Evolutionary conservation across 2,329 filamentous ascomycete genomes (phyloP).

Genomic region (Cercospora brassicicola): DNA sequence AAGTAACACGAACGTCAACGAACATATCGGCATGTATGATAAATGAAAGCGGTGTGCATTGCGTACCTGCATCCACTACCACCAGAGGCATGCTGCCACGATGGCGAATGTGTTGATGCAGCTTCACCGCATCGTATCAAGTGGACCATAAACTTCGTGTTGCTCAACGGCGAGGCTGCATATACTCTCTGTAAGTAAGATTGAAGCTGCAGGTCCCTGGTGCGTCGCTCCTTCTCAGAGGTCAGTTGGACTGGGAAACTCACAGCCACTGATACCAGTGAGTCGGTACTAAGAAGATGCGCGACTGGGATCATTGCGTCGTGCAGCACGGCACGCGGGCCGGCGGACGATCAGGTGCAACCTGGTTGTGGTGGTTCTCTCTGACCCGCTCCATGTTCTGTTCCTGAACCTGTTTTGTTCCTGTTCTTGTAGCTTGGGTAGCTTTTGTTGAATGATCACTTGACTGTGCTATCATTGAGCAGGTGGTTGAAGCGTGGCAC

Average conservation of each 20-base stretch:
- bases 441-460: neutral
- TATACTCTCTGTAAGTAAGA: neutral
- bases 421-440: neutral
- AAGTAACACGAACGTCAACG: neutral
- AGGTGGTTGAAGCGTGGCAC: neutral
- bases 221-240: neutral
- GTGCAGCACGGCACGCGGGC: neutral
- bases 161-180: neutral
- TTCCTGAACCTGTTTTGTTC: neutral
- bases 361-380: neutral
- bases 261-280: neutral
- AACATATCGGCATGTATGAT: neutral
- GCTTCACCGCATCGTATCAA: neutral
- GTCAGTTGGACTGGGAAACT: neutral
- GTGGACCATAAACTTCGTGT: neutral
- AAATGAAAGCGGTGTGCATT: neutral
- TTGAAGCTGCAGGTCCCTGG: neutral
- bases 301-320: neutral
- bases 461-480: neutral
- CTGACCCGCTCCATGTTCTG: neutral
- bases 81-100: slow-evolving; percentile 4
- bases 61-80: neutral
- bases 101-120: neutral
- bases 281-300: neutral
- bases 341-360: slow-evolving; percentile 1